Evolutionary conservation across 768 basidiomycete genomes (phyloP), one percentile per base, ranked within the genome.

Genomic region (Boletus subcaerulescens): DNA sequence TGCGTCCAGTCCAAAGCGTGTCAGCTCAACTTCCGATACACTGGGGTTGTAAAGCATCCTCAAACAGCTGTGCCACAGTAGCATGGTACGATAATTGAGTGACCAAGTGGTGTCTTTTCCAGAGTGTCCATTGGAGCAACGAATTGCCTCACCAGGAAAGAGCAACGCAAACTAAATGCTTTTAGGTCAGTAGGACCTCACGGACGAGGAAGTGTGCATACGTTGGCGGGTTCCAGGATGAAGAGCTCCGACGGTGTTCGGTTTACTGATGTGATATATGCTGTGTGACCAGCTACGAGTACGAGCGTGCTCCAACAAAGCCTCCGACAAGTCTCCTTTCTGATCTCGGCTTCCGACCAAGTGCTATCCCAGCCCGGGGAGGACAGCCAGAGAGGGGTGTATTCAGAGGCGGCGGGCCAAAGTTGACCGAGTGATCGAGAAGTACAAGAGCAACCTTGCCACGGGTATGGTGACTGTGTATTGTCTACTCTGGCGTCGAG

Each of bases 61-160:
- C 50, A 85, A 73, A 62, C 89, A 91, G 20, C 79, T 79, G 66
- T 87, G 82, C 87, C 89, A 91, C 35, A 90, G 72, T 20, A 91
- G 71, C 72, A 85, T 84, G 8, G 80, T 76, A 44, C 86, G 82
- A 61, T 86, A 81, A 63, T 85, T 81, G 48, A 90, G 72, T n/a
- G 86, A 86, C 87, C 86, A 91, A 20, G 90, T 74, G 6, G 84
- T 84, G 51, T 87, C 81, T 66, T 87, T 89, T 10, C 78, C 73
- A 4, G 80, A 74, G 51, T 65, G 57, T 38, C 49, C 38, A 35
- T 53, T 60, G 20, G 65, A 42, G 18, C 70, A 52, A 3, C 67
- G 70, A 24, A 83, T 70, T 13, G 80, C 77, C 70, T 90, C 88
- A n/a, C 86, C 88, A 8, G 87, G 84, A 66, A 91, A 90, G 20